phyloP scores from a whole-genome alignment of 169 alveolate genomes.

The Eimeria sp. region DNA sequence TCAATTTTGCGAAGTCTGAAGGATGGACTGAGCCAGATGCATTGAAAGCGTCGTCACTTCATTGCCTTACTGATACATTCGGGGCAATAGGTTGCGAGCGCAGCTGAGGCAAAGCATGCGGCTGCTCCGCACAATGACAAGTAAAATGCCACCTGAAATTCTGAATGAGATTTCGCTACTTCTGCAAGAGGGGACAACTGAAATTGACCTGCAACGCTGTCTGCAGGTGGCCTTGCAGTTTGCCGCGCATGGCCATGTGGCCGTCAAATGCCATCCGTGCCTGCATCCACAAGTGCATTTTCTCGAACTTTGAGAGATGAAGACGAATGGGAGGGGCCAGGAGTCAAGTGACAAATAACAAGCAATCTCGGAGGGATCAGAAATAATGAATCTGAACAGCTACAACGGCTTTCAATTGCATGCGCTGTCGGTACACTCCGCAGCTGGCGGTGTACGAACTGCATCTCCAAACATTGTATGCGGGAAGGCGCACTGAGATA shows the following conservation, averaged over 20 bases:
- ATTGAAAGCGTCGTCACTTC: not conserved
- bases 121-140: slow-evolving; percentile 41
- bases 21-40: not conserved
- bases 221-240: slow-evolving; percentile 62
- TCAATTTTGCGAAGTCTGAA: slow-evolving; percentile 22
- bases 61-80: slow-evolving; percentile 57
- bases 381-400: slow-evolving; percentile 39
- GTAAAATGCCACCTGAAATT: slow-evolving; percentile 52
- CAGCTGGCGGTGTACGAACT: not conserved
- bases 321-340: not conserved
- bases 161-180: not conserved
- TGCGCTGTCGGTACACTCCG: slow-evolving; percentile 56
- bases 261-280: slow-evolving; percentile 66
- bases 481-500: no score
- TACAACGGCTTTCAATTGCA: not conserved
- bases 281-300: slow-evolving; percentile 72
- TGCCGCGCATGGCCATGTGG: slow-evolving; percentile 70
- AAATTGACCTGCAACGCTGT: slow-evolving; percentile 59
- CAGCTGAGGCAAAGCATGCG: slow-evolving; percentile 56
- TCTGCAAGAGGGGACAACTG: not conserved
- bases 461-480: not conserved
- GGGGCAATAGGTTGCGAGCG: slow-evolving; percentile 38
- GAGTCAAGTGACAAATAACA: not conserved
- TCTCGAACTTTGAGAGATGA: not conserved
- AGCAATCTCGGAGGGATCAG: not conserved